phyloP scores from a whole-genome alignment of 257 asterid species.

The Capsicum rhomboideum region DNA sequence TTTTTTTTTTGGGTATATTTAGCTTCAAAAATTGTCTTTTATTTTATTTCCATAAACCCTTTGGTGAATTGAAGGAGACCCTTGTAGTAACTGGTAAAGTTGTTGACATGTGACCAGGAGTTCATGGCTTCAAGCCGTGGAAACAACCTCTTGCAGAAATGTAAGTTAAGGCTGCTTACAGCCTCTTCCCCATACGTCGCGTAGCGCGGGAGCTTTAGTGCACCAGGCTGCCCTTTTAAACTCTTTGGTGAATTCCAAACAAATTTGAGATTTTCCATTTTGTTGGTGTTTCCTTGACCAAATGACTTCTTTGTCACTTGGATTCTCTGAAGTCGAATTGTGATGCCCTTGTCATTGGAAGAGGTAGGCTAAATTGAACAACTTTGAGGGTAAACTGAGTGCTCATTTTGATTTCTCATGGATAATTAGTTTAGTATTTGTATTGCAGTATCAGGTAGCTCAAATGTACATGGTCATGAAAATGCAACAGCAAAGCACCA shows the following conservation, averaged over 20 bases:
- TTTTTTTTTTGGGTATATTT: too few relatives aligned
- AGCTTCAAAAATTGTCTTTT: not conserved
- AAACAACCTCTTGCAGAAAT: too few relatives aligned
- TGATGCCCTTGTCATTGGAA: constrained; percentile 79
- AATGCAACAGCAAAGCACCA: constrained; percentile 82
- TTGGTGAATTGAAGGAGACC: too few relatives aligned
- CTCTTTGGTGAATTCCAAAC: not conserved
- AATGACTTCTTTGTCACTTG: constrained; percentile 8
- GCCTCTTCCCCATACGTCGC: too few relatives aligned
- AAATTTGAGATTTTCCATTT: not conserved
- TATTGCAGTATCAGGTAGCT: constrained; percentile 73
- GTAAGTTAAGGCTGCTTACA: too few relatives aligned
- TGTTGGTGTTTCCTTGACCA: constrained; percentile 38
- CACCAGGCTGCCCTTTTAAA: too few relatives aligned
- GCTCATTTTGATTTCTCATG: not conserved
- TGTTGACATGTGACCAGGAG: too few relatives aligned
- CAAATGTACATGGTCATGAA: constrained; percentile 87
- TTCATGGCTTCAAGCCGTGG: too few relatives aligned
- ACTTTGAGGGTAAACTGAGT: not conserved
- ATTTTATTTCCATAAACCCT: too few relatives aligned
- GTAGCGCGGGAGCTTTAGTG: too few relatives aligned
- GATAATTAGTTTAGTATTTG: not conserved
- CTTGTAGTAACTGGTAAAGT: too few relatives aligned
- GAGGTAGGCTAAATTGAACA: constrained; percentile 45
- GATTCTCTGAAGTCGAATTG: constrained; percentile 54